A percentile compares a stretch with the other conserved stretches of the same genome.
Evolutionary conservation across 352 stramenopile genomes (phyloP).

Genomic region (Phytophthora ramorum): DNA sequence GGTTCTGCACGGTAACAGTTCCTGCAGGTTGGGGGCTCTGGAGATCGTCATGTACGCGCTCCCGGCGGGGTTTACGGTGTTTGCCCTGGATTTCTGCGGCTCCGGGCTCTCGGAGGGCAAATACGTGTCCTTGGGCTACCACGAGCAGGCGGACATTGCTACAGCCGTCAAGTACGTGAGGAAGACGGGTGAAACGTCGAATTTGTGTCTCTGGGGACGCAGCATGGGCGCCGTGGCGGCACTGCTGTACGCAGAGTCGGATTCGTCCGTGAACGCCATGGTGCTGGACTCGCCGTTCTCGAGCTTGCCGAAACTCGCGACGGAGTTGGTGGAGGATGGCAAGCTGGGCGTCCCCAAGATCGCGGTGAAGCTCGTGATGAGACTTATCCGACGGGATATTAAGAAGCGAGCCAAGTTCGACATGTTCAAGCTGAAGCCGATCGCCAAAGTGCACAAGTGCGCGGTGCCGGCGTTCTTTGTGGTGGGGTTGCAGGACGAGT

Average conservation of each 20-base stretch:
- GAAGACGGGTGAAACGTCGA: slow-evolving; percentile 57
- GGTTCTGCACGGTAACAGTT: slow-evolving; percentile 87
- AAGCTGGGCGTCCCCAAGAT: slow-evolving; percentile 86
- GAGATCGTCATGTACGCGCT: slow-evolving; percentile 84
- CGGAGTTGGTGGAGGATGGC: slow-evolving; percentile 82
- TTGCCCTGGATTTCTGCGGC: slow-evolving; percentile 81
- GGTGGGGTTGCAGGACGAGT: slow-evolving; percentile 76
- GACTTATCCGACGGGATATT: slow-evolving; percentile 80
- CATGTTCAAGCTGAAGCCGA: slow-evolving; percentile 89
- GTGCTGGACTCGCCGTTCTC: slow-evolving; percentile 87
- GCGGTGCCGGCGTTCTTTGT: slow-evolving; percentile 83
- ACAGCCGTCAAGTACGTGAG: slow-evolving; percentile 75
- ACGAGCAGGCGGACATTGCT: slow-evolving; percentile 79
- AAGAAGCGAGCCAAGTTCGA: slow-evolving; percentile 87
- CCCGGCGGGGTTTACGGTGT: slow-evolving; percentile 82
- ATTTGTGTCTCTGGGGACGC: slow-evolving; percentile 76
- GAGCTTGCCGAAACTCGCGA: slow-evolving; percentile 71
- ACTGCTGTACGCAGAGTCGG: slow-evolving; percentile 67
- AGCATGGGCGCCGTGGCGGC: slow-evolving; percentile 85
- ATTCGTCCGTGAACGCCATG: slow-evolving; percentile 75
- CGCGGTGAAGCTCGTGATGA: slow-evolving; percentile 84
- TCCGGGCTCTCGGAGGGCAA: slow-evolving; percentile 83
- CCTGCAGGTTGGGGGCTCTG: slow-evolving; percentile 69
- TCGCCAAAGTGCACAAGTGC: slow-evolving; percentile 75
- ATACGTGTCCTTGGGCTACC: slow-evolving; percentile 84